These are phyloP conservation scores for Tetragonia tetragonoides DNA, from an alignment of 148 eudicot species.

Conservation along the genomic window DNA sequence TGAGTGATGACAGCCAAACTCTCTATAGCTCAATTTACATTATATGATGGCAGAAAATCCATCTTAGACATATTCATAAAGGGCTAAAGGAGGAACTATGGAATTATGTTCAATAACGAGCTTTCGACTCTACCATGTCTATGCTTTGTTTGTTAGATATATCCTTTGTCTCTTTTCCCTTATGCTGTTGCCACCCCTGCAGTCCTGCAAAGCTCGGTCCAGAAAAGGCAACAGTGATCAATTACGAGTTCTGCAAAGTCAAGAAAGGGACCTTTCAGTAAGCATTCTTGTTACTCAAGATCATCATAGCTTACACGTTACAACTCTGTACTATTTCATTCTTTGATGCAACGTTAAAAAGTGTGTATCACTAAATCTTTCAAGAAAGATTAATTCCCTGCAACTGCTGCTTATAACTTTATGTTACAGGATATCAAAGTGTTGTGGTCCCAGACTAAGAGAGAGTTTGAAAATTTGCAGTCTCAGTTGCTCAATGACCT, in stretches of 20 bases:
- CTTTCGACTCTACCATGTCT: not conserved
- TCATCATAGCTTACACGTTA: not conserved
- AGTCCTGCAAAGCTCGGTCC: constrained; percentile 47
- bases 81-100: not conserved
- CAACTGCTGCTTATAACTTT: not conserved
- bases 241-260: constrained; percentile 45
- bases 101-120: not conserved
- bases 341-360: not conserved
- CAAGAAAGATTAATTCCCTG: not conserved
- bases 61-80: not conserved
- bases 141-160: not conserved
- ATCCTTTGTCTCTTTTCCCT: not conserved
- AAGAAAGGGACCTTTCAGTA: constrained; percentile 75
- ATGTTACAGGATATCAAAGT: constrained; percentile 55
- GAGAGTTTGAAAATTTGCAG: constrained; percentile 58
- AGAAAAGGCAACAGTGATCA: constrained; percentile 42
- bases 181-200: not conserved
- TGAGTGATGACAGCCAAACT: not conserved
- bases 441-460: constrained; percentile 51
- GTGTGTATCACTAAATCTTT: constrained; percentile 9
- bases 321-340: not conserved
- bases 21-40: not conserved
- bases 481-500: constrained; percentile 62
- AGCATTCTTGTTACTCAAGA: constrained; percentile 26
- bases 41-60: not conserved